These are phyloP conservation scores for Fraxinus latifolia DNA, from an alignment of 305 asterid genomes.

Conservation along the genomic window DNA sequence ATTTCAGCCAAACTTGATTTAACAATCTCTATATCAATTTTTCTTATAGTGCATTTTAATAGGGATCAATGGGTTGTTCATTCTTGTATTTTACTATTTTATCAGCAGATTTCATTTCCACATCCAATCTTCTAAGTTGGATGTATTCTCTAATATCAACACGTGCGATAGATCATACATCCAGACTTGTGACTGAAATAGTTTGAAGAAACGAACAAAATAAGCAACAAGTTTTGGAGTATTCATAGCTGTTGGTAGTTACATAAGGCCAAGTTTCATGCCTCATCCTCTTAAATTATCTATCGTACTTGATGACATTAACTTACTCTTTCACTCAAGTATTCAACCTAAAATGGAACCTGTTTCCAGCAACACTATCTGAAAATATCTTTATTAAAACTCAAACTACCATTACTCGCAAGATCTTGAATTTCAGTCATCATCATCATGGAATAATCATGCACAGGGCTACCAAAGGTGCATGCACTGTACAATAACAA, in stretches of 20 bases:
- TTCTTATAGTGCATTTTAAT: not conserved
- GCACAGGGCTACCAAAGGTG: not conserved
- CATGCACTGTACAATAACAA: slow-evolving; percentile 5
- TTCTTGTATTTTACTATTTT: not conserved
- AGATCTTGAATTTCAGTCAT: slow-evolving; percentile 2
- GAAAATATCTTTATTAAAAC: not conserved
- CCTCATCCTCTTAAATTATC: not conserved
- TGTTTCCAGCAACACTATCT: not conserved
- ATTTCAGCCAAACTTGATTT: not conserved
- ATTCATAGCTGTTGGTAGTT: not conserved
- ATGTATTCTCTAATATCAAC: not conserved
- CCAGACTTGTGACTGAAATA: not conserved
- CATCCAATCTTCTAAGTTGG: not conserved
- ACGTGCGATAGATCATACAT: not conserved
- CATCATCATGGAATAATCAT: not conserved
- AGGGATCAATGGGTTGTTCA: not conserved
- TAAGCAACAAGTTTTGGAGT: not conserved
- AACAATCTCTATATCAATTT: not conserved
- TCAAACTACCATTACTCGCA: slow-evolving; percentile 4
- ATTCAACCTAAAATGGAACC: not conserved
- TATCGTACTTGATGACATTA: not conserved
- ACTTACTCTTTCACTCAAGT: not conserved
- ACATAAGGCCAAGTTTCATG: not conserved
- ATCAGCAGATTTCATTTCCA: not conserved
- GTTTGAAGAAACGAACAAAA: not conserved